Base-by-base conservation (phyloP, 2,329 filamentous ascomycete species). In the Phialocephala sp. region DNA sequence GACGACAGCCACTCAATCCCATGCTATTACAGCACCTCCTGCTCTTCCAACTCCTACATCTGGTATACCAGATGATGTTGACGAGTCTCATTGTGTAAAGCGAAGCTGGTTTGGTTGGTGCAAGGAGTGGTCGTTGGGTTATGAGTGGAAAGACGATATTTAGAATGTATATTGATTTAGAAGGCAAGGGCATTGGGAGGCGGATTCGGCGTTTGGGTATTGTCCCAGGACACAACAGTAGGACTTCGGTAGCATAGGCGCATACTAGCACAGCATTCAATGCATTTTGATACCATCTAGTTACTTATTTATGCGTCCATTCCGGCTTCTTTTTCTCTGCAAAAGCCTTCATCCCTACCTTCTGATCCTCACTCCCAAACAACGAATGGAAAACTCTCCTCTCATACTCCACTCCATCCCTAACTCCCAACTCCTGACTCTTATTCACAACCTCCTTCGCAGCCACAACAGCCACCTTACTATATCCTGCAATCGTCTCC, bases 381-480 rank as follows among this genome's bases (percentile, higher is more conserved):
- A 97, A 76, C 32, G 89, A 86, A 80, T 99, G 95, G 84, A 99
- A 99, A 39, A 98, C 85, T 61, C 94, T 87, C 76, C 95, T 86
- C 85, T 99, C 95, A 80, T 89, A 98, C 81, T 99, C 95, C 1
- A 99, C 91, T 15, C 95, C 95, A 75, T 98, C 95, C 72, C 91
- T 83, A 66, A 99, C 81, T 3, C 90, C 84, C 72, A 97, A 80
- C 74, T 99, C 95, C 83, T 98, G 94, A 79, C 93, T 97, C 89
- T 97, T 98, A 79, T 98, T 97, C 63, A 99, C 94, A n/a, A 95
- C 94, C 84, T 99, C 95, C 85, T 99, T 99, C 64, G 87, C 90
- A 12, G 91, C 95, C 81, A 93, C 89, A 65, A 97, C 88, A 1
- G 94, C 91, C n/a, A 99, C 90, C 76, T 85, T 88, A 60, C 91